These are phyloP conservation scores for Fusarium sp. DNA, from an alignment of 2,329 filamentous ascomycete species.

Conservation along the genomic window DNA sequence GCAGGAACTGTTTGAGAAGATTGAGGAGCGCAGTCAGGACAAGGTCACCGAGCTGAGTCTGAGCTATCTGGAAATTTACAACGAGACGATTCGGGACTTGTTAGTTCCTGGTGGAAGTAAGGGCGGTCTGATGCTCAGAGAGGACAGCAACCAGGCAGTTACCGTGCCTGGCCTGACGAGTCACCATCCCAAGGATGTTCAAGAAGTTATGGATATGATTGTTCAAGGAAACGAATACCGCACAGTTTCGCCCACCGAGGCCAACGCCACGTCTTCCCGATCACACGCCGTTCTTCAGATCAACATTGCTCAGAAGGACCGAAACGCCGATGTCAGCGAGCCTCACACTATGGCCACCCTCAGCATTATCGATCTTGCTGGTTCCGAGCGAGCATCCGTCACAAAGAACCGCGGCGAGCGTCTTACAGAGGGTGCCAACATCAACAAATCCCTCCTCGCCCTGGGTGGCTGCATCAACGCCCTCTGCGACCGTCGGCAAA, in stretches of 20 bases:
- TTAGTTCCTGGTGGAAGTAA: constrained; percentile 89
- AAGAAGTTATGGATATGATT: constrained; percentile 99
- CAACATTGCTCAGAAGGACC: constrained; percentile 93
- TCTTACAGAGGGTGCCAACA: constrained; percentile 94
- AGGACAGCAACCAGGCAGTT: constrained; percentile 94
- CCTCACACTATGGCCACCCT: constrained; percentile 98
- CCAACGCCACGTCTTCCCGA: constrained; percentile 96
- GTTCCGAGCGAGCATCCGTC: constrained; percentile 94
- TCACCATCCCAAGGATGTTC: constrained; percentile 89
- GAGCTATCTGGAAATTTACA: constrained; percentile 98
- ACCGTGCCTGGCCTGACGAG: constrained; percentile 92
- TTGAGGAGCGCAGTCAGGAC: constrained; percentile 86
- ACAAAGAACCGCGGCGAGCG: constrained; percentile 97
- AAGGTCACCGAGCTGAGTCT: constrained; percentile 92
- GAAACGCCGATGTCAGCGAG: constrained; percentile 92
- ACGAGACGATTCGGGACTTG: constrained; percentile 97
- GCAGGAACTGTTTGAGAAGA: constrained; percentile 98
- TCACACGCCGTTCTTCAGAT: constrained; percentile 98
- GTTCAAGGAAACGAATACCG: constrained; percentile 93
- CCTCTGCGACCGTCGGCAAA: constrained; percentile 91
- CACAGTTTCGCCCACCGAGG: constrained; percentile 96
- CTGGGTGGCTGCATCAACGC: constrained; percentile 98
- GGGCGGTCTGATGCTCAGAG: constrained; percentile 88
- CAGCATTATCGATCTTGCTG: constrained; percentile 97
- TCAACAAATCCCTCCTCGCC: constrained; percentile 97